Base-by-base conservation (phyloP, 345 rosid species). In the Populus alba region DNA sequence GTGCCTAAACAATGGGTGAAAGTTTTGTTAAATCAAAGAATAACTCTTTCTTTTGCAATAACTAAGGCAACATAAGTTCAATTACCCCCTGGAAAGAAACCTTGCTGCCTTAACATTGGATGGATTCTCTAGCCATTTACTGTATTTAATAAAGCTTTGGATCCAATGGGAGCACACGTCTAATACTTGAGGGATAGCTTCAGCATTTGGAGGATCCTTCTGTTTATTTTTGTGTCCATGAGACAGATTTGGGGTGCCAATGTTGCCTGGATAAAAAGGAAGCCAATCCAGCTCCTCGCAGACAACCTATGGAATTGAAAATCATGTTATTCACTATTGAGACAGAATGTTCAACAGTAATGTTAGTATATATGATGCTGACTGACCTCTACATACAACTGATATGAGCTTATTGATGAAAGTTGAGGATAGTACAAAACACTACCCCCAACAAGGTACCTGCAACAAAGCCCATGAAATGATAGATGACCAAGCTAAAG, bases 251-350 rank as follows among this genome's bases (percentile, higher is more conserved):
- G 80, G 84, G 53, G 80, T 61, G 72, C 81, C 81, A 80, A 17
- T 43, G 75, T 53, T 81, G 31, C 82, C 90, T 41, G 90, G 92
- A 81, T 87, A 94, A 82, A 94, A 92, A 53, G 90, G 97, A 86
- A 94, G 90, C 97, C 97, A 94, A 66, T 92, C 98, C 80, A 94
- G 88, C 87, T 92, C 98, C 85, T 94, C 98, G 83, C 98, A 91
- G 47, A 90, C 98, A 78, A 94, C 98, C 98, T 94, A 80, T 75
- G 16, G 51, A 74, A 82, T 72, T 62, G 74, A 81, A 82, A 78
- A 73, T 53, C 55, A 85, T 10, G 27, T 25, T 80, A 25, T 72
- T 73, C 72, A 59, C 29, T 57, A 57, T 10, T n/a, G 16, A 23
- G 63, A 23, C 29, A 10, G 29, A n/a, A n/a, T 59, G 29, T 9